Conservation (phyloP, 2,329 filamentous ascomycete species). For the Aspergillus brasiliensis region DNA sequence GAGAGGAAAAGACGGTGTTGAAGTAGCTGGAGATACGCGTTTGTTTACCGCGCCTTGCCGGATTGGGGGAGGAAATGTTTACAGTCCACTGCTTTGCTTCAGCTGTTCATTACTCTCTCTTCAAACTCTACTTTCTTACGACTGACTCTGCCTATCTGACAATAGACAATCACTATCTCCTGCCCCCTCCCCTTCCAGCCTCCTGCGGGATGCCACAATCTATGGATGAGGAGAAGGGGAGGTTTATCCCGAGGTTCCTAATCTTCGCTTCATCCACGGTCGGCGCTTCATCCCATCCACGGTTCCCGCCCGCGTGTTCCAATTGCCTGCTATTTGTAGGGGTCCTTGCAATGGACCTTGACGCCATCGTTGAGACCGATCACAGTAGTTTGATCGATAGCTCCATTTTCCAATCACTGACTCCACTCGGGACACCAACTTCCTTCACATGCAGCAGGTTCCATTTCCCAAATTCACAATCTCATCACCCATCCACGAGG, state of each 20-base stretch:
- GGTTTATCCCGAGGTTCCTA: background rate
- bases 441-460: background rate
- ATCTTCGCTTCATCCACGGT: background rate
- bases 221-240: too few relatives aligned
- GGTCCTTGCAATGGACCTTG: background rate
- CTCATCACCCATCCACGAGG: constrained; percentile 13
- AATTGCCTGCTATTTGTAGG: background rate
- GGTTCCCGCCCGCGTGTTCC: background rate
- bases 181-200: background rate
- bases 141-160: background rate
- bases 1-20: constrained; percentile 9
- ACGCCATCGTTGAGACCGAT: background rate
- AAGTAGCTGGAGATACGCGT: constrained; percentile 14
- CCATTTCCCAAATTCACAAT: background rate
- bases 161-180: background rate
- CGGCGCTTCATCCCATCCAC: background rate
- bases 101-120: too few relatives aligned
- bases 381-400: background rate
- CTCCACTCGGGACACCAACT: too few relatives aligned
- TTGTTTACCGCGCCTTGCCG: constrained; percentile 29
- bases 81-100: background rate
- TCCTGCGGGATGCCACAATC: background rate
- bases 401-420: background rate
- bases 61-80: constrained; percentile 10
- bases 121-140: background rate